Percentiles rank a stretch among this genome's conserved stretches.
Conservation (phyloP, 192 early-diverging fungal genomes). For the Coemansia sp. region DNA sequence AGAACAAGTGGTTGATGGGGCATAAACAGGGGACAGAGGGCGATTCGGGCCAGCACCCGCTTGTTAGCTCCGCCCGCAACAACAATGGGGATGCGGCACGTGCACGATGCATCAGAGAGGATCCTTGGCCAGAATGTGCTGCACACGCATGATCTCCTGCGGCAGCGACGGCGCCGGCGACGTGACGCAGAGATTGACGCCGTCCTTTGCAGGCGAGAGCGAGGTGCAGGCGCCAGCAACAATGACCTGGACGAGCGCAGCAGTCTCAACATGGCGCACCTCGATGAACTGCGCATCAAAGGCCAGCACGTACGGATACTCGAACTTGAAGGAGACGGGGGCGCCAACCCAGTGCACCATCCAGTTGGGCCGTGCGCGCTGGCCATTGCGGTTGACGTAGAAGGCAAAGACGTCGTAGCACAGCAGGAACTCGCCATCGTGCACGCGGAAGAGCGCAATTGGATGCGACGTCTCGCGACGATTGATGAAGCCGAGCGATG, state of each 20-base stretch:
- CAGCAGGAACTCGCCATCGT: slow-evolving; percentile 76
- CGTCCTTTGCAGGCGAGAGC: slow-evolving; percentile 41
- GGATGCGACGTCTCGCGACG: slow-evolving; percentile 77
- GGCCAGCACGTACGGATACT: slow-evolving; percentile 84
- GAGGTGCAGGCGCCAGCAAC: slow-evolving; percentile 54
- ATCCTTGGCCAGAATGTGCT: slow-evolving; percentile 45
- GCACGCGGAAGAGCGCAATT: slow-evolving; percentile 79
- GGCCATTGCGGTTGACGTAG: slow-evolving; percentile 86
- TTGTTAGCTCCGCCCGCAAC: no score
- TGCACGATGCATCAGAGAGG: slow-evolving; percentile 15
- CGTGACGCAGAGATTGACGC: slow-evolving; percentile 47
- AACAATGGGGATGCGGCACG: no score
- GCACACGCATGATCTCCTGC: slow-evolving; percentile 50
- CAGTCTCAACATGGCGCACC: slow-evolving; percentile 78
- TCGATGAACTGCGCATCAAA: slow-evolving; percentile 92
- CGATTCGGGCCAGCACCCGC: no score
- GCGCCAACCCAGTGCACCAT: slow-evolving; percentile 85
- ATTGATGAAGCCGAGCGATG: slow-evolving; percentile 73
- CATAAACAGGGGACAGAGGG: no score
- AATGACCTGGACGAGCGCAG: slow-evolving; percentile 68
- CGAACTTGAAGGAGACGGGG: slow-evolving; percentile 81
- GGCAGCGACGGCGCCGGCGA: slow-evolving; percentile 45
- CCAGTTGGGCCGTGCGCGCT: slow-evolving; percentile 71
- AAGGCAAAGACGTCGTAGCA: slow-evolving; percentile 96
- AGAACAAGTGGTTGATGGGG: not conserved